Percentiles rank a stretch among this genome's conserved stretches.
These are phyloP conservation scores for Xylaria digitata DNA, from an alignment of 2,329 filamentous ascomycete genomes.

Conservation along the genomic window DNA sequence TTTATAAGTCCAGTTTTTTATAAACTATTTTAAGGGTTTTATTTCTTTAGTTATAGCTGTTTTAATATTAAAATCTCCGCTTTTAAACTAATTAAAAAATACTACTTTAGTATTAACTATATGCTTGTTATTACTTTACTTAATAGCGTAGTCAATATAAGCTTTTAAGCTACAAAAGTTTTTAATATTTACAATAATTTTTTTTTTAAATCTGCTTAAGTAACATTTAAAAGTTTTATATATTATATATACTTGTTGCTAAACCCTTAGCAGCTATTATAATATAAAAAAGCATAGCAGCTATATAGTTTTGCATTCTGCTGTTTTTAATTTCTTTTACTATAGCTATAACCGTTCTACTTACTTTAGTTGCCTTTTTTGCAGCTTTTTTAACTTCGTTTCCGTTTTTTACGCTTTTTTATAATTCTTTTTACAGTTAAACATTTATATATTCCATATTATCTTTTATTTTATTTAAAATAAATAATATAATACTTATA, in stretches of 20 bases:
- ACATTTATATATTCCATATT: background rate
- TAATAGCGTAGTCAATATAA: background rate
- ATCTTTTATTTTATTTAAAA: background rate
- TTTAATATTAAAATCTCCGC: no score
- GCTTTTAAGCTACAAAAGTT: background rate
- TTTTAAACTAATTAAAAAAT: no score
- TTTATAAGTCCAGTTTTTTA: no score
- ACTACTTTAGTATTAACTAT: slow-evolving; percentile 2
- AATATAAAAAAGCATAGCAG: background rate
- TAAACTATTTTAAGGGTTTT: no score
- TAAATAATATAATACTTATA: background rate
- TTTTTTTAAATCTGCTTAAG: background rate
- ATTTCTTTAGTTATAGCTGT: no score
- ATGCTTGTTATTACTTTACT: background rate
- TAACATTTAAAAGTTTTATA: background rate
- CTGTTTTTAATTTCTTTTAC: no score
- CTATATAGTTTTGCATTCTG: background rate
- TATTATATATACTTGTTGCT: background rate
- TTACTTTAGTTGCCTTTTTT: no score
- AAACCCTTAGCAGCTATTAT: background rate
- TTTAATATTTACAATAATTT: background rate
- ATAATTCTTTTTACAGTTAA: background rate
- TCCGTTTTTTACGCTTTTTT: background rate
- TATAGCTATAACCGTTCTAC: no score
- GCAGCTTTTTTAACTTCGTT: background rate